phyloP scores from a whole-genome alignment of 2,329 filamentous ascomycete genomes.

The Colletotrichum coccodes region DNA sequence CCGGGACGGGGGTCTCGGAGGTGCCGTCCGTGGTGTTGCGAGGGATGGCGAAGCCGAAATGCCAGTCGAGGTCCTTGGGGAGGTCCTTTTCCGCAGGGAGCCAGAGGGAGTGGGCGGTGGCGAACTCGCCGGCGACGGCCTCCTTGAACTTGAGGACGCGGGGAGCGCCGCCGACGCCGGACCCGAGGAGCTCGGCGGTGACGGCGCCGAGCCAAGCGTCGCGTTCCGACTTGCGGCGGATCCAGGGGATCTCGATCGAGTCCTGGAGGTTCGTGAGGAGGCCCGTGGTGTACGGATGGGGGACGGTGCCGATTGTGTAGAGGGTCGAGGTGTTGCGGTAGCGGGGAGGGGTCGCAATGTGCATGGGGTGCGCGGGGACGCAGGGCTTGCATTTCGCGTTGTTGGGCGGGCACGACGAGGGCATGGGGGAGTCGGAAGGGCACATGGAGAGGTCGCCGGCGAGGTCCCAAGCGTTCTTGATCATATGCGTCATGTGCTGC shows the following conservation, averaged over 20 bases:
- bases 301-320: constrained; percentile 88
- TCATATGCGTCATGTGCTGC: constrained; percentile 77
- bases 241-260: constrained; percentile 70
- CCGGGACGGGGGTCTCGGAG: constrained; percentile 67
- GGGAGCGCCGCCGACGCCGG: constrained; percentile 68
- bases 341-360: constrained; percentile 71
- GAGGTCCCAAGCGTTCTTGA: constrained; percentile 76
- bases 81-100: constrained; percentile 75
- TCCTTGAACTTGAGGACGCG: constrained; percentile 84
- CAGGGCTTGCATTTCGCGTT: constrained; percentile 79
- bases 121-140: constrained; percentile 76
- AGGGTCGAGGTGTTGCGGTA: constrained; percentile 78
- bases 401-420: constrained; percentile 87
- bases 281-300: constrained; percentile 88
- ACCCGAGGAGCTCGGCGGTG: constrained; percentile 75
- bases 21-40: constrained; percentile 61
- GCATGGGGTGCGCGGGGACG: constrained; percentile 70
- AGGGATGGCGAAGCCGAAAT: constrained; percentile 87
- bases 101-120: constrained; percentile 78
- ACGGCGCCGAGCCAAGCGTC: constrained; percentile 82
- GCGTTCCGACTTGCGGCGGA: constrained; percentile 75
- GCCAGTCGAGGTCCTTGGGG: constrained; percentile 84
- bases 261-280: constrained; percentile 72
- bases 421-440: constrained; percentile 73
- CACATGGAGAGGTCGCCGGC: constrained; percentile 82